Percentiles rank a stretch among this genome's conserved stretches.
phyloP scores from a whole-genome alignment of 2,329 filamentous ascomycete species.

The Ceratocystis alfenasii region DNA sequence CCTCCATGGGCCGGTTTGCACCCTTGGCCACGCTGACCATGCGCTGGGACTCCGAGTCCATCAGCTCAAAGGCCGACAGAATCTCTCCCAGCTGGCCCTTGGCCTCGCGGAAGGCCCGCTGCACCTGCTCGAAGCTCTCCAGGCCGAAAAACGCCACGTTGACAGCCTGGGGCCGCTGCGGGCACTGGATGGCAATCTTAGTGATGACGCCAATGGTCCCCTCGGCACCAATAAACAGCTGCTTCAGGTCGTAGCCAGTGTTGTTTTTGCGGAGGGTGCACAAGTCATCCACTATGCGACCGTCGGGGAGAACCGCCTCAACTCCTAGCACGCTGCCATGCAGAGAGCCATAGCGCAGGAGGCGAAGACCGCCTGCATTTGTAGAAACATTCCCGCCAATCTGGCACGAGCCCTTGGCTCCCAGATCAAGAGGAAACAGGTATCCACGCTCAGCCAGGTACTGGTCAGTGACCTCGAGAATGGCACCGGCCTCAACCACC shows the following conservation, averaged over 20 bases:
- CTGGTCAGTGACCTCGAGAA: constrained; percentile 79
- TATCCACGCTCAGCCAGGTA: constrained; percentile 72
- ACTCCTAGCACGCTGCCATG: constrained; percentile 88
- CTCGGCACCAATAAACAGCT: constrained; percentile 90
- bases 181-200: constrained; percentile 76
- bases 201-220: constrained; percentile 94
- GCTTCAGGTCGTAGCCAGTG: constrained; percentile 94
- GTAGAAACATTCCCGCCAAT: constrained; percentile 93
- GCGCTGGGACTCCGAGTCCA: constrained; percentile 75
- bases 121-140: constrained; percentile 79
- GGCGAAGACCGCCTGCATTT: constrained; percentile 81
- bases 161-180: constrained; percentile 72
- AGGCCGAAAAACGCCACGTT: constrained; percentile 94
- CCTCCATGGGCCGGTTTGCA: constrained; percentile 69
- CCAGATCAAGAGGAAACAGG: constrained; percentile 93
- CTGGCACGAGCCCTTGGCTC: constrained; percentile 92
- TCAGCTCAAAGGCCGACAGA: constrained; percentile 91
- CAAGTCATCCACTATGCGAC: constrained; percentile 82
- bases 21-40: constrained; percentile 63
- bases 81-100: constrained; percentile 89
- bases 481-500: constrained; percentile 80
- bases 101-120: constrained; percentile 74
- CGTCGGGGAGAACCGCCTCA: constrained; percentile 86
- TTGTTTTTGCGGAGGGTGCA: constrained; percentile 92
- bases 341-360: constrained; percentile 85